phyloP scores from a whole-genome alignment of 495 filamentous ascomycete species.

The Hypoxylon intermedium region DNA sequence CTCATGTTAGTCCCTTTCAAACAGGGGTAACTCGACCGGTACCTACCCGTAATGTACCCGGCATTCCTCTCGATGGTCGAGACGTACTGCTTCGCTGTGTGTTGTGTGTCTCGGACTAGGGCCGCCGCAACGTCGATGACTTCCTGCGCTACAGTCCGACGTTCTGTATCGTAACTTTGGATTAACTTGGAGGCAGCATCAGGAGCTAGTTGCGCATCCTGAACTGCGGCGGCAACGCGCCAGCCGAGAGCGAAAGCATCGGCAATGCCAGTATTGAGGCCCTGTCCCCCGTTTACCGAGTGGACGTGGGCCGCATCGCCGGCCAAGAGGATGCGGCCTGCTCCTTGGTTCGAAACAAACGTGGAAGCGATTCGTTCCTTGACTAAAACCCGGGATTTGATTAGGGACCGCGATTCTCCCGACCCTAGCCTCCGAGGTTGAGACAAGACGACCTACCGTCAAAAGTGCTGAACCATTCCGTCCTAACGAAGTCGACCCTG shows the following conservation, averaged over 20 bases:
- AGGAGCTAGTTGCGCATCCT: constrained; percentile 3
- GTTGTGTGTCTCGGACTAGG: constrained; percentile 33
- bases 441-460: constrained; percentile 22
- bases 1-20: constrained; percentile 3
- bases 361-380: constrained; percentile 37
- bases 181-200: constrained; percentile 44
- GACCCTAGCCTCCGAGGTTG: background rate
- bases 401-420: background rate
- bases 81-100: constrained; percentile 38
- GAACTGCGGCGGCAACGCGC: constrained; percentile 33
- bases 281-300: constrained; percentile 58
- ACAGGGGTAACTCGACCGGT: background rate
- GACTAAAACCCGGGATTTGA: constrained; percentile 16
- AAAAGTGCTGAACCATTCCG: constrained; percentile 43
- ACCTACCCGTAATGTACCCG: constrained; percentile 42
- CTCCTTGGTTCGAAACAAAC: constrained; percentile 31
- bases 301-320: constrained; percentile 61
- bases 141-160: constrained; percentile 54
- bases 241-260: constrained; percentile 58
- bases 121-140: constrained; percentile 57
- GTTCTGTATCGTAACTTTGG: constrained; percentile 59
- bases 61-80: constrained; percentile 37
- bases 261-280: constrained; percentile 58
- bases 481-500: constrained; percentile 30
- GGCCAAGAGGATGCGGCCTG: constrained; percentile 51